Evolutionary conservation across 2,329 filamentous ascomycete genomes (phyloP).

Genomic region (Xylaria hypoxylon): DNA sequence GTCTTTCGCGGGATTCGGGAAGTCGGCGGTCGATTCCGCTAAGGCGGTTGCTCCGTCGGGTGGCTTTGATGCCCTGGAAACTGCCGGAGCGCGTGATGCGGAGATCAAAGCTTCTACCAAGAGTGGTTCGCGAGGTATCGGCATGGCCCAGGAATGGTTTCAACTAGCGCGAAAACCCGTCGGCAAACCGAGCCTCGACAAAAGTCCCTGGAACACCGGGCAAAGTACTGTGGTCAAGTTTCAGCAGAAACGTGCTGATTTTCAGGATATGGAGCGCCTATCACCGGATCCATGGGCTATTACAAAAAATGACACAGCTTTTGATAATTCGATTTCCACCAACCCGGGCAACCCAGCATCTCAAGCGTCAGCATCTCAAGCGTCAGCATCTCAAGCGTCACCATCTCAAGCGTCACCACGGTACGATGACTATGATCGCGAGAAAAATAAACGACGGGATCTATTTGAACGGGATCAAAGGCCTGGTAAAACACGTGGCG

Average conservation of each 20-base stretch:
- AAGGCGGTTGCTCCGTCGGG: not conserved
- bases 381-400: no score
- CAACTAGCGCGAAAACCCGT: constrained; percentile 27
- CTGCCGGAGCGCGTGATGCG: constrained; percentile 9
- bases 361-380: not conserved
- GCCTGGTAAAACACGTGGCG: constrained; percentile 25
- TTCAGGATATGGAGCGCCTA: not conserved
- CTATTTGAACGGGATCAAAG: constrained; percentile 23
- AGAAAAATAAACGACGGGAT: constrained; percentile 23
- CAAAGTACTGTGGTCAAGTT: not conserved
- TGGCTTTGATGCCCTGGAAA: constrained; percentile 18
- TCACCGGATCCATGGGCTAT: not conserved
- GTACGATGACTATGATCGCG: constrained; percentile 17
- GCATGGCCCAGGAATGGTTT: constrained; percentile 33
- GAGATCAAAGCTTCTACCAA: not conserved
- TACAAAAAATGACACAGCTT: not conserved
- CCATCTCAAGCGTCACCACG: not conserved
- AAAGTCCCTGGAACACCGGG: not conserved
- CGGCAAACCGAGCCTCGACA: not conserved
- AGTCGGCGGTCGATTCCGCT: not conserved
- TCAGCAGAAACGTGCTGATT: not conserved
- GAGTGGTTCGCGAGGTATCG: not conserved
- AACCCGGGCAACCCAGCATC: not conserved
- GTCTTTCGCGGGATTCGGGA: not conserved
- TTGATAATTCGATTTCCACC: not conserved